Evolutionary conservation across 805 yeast species (phyloP), one percentile per base, ranked within the genome.

Genomic region (Yarrowia deformans): DNA sequence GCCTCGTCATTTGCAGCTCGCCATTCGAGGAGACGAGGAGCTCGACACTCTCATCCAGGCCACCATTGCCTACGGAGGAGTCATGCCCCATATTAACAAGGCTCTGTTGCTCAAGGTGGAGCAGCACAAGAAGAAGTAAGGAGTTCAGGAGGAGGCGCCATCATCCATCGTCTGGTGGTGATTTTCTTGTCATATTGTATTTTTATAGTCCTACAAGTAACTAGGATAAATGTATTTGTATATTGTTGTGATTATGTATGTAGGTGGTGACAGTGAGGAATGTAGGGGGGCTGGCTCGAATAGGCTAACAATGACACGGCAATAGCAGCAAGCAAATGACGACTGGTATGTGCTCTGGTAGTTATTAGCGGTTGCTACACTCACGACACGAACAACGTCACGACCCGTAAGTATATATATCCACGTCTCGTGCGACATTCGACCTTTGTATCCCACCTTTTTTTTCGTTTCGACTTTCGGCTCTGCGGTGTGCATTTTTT

Each of bases 61-160:
- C 70, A 94, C 98, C 70, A 94, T 94, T 79, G 97, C 98, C 49
- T 92, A 89, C 75, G 98, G 98, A 84, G 98, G 98, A 88, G 98
- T 94, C 69, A 84, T 94, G 79, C 98, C 98, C 69, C 97, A 92
- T 79, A 91, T 91, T 77, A 91, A 91, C 82, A 88, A 89, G 79
- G 92, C 91, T 69, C 83, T 90, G 76, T 82, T 90, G 73, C 85
- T 90, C 77, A 89, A 90, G 82, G 91, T 88, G 67, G 93, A 89
- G 78, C 68, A 63, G 39, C 68, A 63, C 32, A 86, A 87, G 81
- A 72, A 72, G 74, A 49, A 63, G 56, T 48, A 52, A 49, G 34
- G 34, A 45, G 32, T 19, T 18, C 18, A 10, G 40, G 56, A 35
- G 55, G 39, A 50, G 39, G n/a, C 23, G n/a, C 55, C 39, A 50